Conservation (phyloP, 2,329 filamentous ascomycete species). For the Fusarium piperis region DNA sequence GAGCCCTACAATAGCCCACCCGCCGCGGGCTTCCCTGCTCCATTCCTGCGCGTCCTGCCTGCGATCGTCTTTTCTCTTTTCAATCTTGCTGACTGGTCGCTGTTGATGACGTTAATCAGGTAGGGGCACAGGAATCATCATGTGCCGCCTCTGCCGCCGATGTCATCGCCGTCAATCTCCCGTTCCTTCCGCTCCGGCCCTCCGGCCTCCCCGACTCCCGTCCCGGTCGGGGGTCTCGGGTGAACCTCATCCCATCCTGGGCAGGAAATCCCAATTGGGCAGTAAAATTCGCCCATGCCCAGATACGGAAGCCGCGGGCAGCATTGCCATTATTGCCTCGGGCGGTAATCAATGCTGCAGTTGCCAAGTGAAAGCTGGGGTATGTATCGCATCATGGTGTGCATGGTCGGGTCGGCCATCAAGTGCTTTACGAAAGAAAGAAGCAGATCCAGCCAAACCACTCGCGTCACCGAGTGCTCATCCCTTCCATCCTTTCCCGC, state of each 20-base stretch:
- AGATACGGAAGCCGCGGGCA: neutral
- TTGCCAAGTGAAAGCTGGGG: neutral
- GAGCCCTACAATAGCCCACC: constrained; percentile 36
- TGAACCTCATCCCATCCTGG: neutral
- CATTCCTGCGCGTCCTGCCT: constrained; percentile 30
- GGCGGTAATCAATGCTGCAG: neutral
- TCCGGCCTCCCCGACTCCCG: constrained; percentile 26
- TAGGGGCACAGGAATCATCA: constrained; percentile 7
- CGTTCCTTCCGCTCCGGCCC: constrained; percentile 25
- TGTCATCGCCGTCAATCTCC: constrained; percentile 16
- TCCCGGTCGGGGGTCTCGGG: constrained; percentile 9
- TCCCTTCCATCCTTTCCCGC: constrained; percentile 4
- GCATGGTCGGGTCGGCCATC: neutral
- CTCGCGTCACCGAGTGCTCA: constrained; percentile 17
- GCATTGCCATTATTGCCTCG: neutral
- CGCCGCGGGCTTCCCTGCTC: constrained; percentile 14
- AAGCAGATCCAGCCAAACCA: constrained; percentile 13
- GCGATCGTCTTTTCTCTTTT: constrained; percentile 22
- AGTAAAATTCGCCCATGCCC: neutral
- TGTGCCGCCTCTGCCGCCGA: constrained; percentile 6
- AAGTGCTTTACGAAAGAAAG: neutral
- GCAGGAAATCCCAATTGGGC: neutral
- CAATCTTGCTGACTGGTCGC: neutral
- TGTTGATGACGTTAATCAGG: constrained; percentile 26
- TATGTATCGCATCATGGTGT: constrained; percentile 13